Base-by-base conservation (phyloP, 164 flowering plant genomes). In the Annona cherimola region DNA sequence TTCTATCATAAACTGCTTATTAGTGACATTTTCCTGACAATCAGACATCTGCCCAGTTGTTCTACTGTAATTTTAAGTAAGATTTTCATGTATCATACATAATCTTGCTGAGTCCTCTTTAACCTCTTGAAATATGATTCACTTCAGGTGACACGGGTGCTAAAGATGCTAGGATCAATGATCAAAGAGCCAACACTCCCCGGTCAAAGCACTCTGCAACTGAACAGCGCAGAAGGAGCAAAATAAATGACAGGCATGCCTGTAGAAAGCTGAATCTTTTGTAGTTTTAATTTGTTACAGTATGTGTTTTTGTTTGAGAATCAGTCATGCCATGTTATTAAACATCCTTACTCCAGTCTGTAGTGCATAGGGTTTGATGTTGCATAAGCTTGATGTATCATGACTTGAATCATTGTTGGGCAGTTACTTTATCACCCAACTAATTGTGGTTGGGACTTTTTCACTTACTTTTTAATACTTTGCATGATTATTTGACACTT, bases 171-270 rank as follows among this genome's bases (percentile, higher is more conserved):
- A 80, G 72, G 78, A 77, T 72, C 73, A 69, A 64, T 61, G 91
- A 86, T 73, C 96, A 90, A 77, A 89, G 88, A 81, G 81, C 84
- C 5, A 81, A 77, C 61, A 86, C 91, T 8, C 88, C 88, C 1
- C 75, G 97, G 66, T 92, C 97, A 19, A 94, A 94, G 79, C 98
- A 94, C 76, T 94, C 98, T 42, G 98, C 89, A 7, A 92, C 98
- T 1, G 98, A 94, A 83, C 98, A 94, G 75, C 90, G 98, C 4
- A 81, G 98, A 57, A 86, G 98, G 80, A 89, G 97, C 83, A 94
- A 94, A 78, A 94, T 94, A 45, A 94, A 92, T 71, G 97, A 94
- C 76, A 89, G 98, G 98, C 83, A 83, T 77, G 90, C 74, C 39
- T 64, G 16, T 20, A 61, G 8, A 61, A 61, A 35, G 35, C 63